These are phyloP conservation scores for Pulicaria dysenterica DNA, from an alignment of 129 eudicot genomes.

Conservation along the genomic window DNA sequence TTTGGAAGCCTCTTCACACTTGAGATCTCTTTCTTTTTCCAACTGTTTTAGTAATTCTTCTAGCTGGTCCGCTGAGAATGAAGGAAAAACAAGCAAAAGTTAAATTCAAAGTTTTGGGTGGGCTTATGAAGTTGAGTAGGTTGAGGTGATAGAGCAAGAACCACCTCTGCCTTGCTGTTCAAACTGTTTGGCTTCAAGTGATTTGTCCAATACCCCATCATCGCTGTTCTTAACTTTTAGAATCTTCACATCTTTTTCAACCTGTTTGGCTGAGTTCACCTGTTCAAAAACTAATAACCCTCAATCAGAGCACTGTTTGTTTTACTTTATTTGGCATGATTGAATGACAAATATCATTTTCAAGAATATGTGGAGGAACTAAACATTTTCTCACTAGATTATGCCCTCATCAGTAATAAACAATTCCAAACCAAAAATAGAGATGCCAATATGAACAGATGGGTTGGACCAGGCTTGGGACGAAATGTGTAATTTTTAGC, in stretches of 20 bases:
- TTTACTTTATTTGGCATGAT: not conserved
- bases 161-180: constrained; percentile 86
- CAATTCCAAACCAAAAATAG: not conserved
- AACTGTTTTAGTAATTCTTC: constrained; percentile 58
- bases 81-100: not conserved
- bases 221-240: constrained; percentile 66
- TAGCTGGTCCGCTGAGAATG: constrained; percentile 54
- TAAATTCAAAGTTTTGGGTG: not conserved
- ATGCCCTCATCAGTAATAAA: not conserved
- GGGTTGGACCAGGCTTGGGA: not conserved
- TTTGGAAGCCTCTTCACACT: constrained; percentile 54
- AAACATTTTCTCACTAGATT: constrained; percentile 4
- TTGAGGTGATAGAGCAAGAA: constrained; percentile 5
- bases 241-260: constrained; percentile 82
- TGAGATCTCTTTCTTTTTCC: constrained; percentile 63
- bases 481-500: not conserved
- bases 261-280: constrained; percentile 69
- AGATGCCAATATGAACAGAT: not conserved
- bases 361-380: not conserved
- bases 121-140: not conserved
- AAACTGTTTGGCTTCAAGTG: constrained; percentile 74
- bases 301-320: not conserved
- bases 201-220: constrained; percentile 59
- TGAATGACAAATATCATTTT: not conserved
- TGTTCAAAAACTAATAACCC: constrained; percentile 26